Evolutionary conservation across 176 grass and related monocot genomes (phyloP), one percentile per base, ranked within the genome.

Genomic region (Eragrostis nindensis): DNA sequence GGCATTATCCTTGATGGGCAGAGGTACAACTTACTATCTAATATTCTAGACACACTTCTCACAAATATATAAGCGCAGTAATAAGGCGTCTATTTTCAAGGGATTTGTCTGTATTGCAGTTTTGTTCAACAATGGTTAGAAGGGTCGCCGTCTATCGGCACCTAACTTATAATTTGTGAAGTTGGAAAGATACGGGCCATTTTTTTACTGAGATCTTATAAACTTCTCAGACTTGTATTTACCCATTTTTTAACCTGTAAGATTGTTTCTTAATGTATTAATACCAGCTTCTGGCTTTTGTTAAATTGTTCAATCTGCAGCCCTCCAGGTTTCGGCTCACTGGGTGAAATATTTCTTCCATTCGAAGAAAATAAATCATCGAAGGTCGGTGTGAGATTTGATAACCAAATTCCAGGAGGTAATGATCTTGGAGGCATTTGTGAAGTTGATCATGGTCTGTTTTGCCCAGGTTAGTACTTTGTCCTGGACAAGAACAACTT

Each of bases 391-490:
- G 92, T 98, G 52, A 90, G 92, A 85, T 98, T 98, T 75, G 92
- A 98, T 71, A 87, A 95, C 48, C 83, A 92, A 86, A 87, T 98
- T 80, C 84, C 68, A 21, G 95, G 94, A 77, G 92, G 92, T 79
- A 91, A 86, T 78, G 90, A 98, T 92, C 90, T 98, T 84, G 96
- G 96, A 71, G 96, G 96, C 75, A 78, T 86, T 80, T 98, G 96
- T 71, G 96, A 98, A 88, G 84, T 93, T 91, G 79, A 91, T 81
- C 96, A 95, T 86, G 96, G 96, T 67, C 89, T 98, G 65, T 98
- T 98, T 85, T 98, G 96, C 80, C 60, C 96, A 76, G 92, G 96
- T 98, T 82, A 86, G 82, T 87, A 79, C 40, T 88, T 80, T 64
- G 18, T 63, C 56, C 47, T 89, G 43, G 48, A 39, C 16, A 32